Percentiles rank a stretch among this genome's conserved stretches.
These are phyloP conservation scores for Pythium chondricola DNA, from an alignment of 352 stramenopile genomes.

Conservation along the genomic window DNA sequence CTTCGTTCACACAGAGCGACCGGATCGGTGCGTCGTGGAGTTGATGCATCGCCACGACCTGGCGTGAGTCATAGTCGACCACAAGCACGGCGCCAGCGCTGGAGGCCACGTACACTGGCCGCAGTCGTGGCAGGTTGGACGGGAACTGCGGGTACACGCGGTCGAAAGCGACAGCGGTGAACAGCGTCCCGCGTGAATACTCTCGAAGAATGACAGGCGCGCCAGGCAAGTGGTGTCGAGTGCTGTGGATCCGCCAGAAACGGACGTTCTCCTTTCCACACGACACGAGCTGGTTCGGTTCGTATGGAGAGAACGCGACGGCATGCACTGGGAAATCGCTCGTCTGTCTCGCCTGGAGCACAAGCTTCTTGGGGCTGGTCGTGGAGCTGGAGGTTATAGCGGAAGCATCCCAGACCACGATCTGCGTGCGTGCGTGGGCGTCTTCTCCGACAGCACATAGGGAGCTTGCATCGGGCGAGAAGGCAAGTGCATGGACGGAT, in stretches of 20 bases:
- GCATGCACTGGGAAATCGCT: conserved; percentile 77
- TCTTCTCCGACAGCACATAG: conserved; percentile 61
- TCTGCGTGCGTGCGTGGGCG: conserved; percentile 56
- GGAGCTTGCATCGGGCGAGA: conserved; percentile 23
- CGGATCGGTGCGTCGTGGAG: conserved; percentile 84
- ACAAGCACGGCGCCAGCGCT: conserved; percentile 70
- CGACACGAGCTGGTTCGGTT: conserved; percentile 73
- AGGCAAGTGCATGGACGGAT: conserved; percentile 41
- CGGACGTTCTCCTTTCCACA: conserved; percentile 90
- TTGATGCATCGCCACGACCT: conserved; percentile 87
- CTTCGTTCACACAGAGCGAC: conserved; percentile 80
- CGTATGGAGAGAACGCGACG: conserved; percentile 82
- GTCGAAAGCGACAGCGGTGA: conserved; percentile 86
- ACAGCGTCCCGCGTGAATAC: conserved; percentile 80
- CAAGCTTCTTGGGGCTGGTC: conserved; percentile 12
- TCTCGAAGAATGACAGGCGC: conserved; percentile 85
- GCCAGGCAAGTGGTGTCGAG: conserved; percentile 53
- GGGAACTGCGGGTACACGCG: conserved; percentile 46
- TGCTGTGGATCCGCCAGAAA: conserved; percentile 76
- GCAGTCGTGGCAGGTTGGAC: conserved; percentile 41
- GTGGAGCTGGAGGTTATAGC: neutral
- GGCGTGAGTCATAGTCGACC: conserved; percentile 76
- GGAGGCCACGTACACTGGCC: conserved; percentile 75
- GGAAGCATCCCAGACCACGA: conserved; percentile 72
- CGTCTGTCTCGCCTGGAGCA: conserved; percentile 73